Evolutionary conservation across 345 rosid species (phyloP), one percentile per base, ranked within the genome.

Genomic region (Sisymbrium irio): DNA sequence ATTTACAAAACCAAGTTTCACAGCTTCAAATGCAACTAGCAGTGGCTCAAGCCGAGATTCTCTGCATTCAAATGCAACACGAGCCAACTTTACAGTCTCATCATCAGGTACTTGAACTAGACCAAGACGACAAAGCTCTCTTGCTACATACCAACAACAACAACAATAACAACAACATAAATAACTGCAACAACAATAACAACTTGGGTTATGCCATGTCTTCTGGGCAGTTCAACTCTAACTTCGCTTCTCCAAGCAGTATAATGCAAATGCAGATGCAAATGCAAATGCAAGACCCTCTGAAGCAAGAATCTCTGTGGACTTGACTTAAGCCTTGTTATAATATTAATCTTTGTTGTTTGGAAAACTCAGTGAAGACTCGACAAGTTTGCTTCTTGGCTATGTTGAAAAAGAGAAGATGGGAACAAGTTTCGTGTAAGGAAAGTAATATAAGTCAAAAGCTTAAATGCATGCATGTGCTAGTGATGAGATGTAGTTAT

Each of bases 1-100:
- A 78, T 75, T 80, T 91, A 25, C 93, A 91, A 70, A 86, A 86
- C 56, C 96, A 91, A 80, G 97, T 91, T 1, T 86, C 93, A 2
- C 85, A 91, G 78, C 67, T 91, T 69, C 88, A 89, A 74, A 89
- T 89, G 88, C 89, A 91, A 73, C 88, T 91, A 17, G 93, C 97
- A 0, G 85, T 85, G 53, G 96, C 96, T 76, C 96, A 91, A 73
- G 76, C 96, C 0, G 96, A 91, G 81, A 83, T 87, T 36, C 85
- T 89, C 9, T 86, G 91, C 70, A 86, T 89, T 39, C 97, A 87
- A 85, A 89, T 89, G 96, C 91, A 89, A 60, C 81, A 86, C 4
- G 82, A 87, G 25, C 82, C 82, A 25, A 54, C 67, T 15, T 25
- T 82, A 55, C 83, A 85, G 1, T 28, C 71, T 40, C 89, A 74